Evolutionary conservation across 768 basidiomycete genomes (phyloP), one percentile per base, ranked within the genome.

Genomic region (Hortiboletus campestris): DNA sequence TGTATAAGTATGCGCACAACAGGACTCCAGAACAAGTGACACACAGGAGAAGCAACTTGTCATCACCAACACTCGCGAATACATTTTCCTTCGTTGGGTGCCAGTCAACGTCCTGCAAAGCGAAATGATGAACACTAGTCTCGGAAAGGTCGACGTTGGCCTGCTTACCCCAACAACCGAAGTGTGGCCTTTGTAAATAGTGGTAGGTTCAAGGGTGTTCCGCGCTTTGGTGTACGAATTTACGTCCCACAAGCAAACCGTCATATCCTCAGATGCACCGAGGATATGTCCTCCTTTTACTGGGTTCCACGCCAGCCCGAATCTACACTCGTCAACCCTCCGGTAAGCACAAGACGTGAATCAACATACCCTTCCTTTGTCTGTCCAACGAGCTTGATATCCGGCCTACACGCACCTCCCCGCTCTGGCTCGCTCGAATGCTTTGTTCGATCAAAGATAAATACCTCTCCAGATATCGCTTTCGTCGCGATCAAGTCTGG

Each of bases 401-500:
- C 90, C 5, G 97, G 97, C 67, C 84, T 90, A 72, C 91, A 94
- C 20, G 82, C 78, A 2, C 91, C 91, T 29, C 86, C 88, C 39
- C 85, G 82, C 68, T 91, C 89, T 3, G 96, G 94, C 65, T 96
- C 91, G 63, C 88, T 95, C 49, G 94, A 84, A 71, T 98, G 96
- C 73, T 97, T 98, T 35, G 97, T 98, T 55, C 97, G 78, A 74
- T 99, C 97, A 73, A 98, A 99, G n/a, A 99, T 75, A 55, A 89
- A 76, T 3, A 98, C 92, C 59, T 97, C 92, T 14, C 96, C 97
- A 7, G 83, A 85, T 9, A 94, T 83, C 20, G 94, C 80, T 72
- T 98, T 98, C 12, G 96, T 98, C 14, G 97, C 97, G 61, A 99
- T 90, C 62, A 99, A 73, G 74, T 98, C 92, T 2, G 94, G 91